These are phyloP conservation scores for Cubamyces sp. DNA, from an alignment of 768 basidiomycete species.

Conservation along the genomic window DNA sequence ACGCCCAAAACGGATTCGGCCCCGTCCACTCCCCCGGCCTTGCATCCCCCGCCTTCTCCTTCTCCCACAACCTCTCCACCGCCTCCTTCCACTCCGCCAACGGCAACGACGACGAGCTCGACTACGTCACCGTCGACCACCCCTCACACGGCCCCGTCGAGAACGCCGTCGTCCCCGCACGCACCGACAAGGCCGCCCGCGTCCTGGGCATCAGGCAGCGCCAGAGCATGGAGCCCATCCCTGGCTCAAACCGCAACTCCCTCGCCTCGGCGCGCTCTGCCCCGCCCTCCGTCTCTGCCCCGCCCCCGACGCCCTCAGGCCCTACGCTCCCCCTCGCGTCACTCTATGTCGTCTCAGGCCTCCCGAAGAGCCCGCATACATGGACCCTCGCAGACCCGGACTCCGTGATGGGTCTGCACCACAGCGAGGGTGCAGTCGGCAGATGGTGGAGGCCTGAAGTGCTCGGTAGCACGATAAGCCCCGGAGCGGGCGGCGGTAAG, in stretches of 20 bases:
- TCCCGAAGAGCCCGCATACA: slow-evolving; percentile 87
- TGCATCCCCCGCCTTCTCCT: slow-evolving; percentile 21
- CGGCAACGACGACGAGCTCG: slow-evolving; percentile 51
- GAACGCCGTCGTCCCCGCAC: slow-evolving; percentile 41
- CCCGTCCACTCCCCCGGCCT: background rate
- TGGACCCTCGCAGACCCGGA: slow-evolving; percentile 91
- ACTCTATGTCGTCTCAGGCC: slow-evolving; percentile 85
- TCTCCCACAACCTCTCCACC: slow-evolving; percentile 22
- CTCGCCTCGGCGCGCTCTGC: slow-evolving; percentile 76
- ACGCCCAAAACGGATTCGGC: slow-evolving; percentile 41
- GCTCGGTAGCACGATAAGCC: slow-evolving; percentile 84
- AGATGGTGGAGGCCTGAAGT: slow-evolving; percentile 94
- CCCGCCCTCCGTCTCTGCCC: slow-evolving; percentile 46
- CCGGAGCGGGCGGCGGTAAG: slow-evolving; percentile 63
- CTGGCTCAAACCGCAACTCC: slow-evolving; percentile 74
- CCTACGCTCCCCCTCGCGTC: slow-evolving; percentile 80
- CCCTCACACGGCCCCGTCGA: slow-evolving; percentile 32
- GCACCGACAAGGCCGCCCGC: slow-evolving; percentile 76
- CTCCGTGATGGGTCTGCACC: slow-evolving; percentile 78
- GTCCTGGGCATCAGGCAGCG: slow-evolving; percentile 77
- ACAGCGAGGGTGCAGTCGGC: slow-evolving; percentile 82
- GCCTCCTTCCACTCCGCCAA: slow-evolving; percentile 24
- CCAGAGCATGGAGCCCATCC: slow-evolving; percentile 84
- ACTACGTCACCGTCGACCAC: slow-evolving; percentile 64
- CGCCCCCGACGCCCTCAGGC: slow-evolving; percentile 59